A percentile compares a stretch with the other conserved stretches of the same genome.
Conservation (phyloP, 495 filamentous ascomycete species). For the Hypoxylon subgilvum region DNA sequence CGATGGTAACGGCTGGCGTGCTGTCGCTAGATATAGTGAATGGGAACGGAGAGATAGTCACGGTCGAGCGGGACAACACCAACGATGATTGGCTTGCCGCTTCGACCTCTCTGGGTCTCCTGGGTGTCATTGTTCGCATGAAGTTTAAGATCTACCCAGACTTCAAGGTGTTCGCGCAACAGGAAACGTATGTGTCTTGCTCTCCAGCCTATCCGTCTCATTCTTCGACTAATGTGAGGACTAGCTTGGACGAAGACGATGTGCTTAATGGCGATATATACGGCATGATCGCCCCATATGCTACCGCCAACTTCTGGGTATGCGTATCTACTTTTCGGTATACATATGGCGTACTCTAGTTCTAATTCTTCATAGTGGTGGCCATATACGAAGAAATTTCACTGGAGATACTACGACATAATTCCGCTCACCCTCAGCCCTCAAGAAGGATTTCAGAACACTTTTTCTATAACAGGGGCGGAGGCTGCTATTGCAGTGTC, state of each 20-base stretch:
- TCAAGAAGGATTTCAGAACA: conserved; percentile 59
- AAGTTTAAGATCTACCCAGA: conserved; percentile 55
- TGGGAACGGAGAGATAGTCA: conserved; percentile 48
- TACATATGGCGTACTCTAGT: not conserved
- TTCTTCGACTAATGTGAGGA: conserved; percentile 5
- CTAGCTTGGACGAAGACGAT: conserved; percentile 51
- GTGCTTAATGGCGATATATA: conserved; percentile 57
- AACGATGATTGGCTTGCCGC: conserved; percentile 57
- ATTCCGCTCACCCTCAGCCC: conserved; percentile 46
- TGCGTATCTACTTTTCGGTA: not conserved
- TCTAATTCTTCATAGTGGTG: conserved; percentile 49
- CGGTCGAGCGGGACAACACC: conserved; percentile 46
- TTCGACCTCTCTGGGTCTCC: conserved; percentile 53
- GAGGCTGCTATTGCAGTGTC: conserved; percentile 50
- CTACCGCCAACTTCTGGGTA: conserved; percentile 58
- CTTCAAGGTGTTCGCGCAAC: conserved; percentile 56
- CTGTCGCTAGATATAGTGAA: conserved; percentile 56
- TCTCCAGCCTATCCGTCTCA: not conserved
- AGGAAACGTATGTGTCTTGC: conserved; percentile 48
- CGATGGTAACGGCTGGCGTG: conserved; percentile 59
- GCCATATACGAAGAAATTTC: conserved; percentile 56
- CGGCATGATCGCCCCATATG: conserved; percentile 55
- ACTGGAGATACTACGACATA: conserved; percentile 57
- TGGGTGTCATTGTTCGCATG: conserved; percentile 54
- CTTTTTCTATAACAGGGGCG: conserved; percentile 54